Evolutionary conservation across 2,329 filamentous ascomycete genomes (phyloP), one percentile per base, ranked within the genome.

Genomic region (Microcyclosporella mali): DNA sequence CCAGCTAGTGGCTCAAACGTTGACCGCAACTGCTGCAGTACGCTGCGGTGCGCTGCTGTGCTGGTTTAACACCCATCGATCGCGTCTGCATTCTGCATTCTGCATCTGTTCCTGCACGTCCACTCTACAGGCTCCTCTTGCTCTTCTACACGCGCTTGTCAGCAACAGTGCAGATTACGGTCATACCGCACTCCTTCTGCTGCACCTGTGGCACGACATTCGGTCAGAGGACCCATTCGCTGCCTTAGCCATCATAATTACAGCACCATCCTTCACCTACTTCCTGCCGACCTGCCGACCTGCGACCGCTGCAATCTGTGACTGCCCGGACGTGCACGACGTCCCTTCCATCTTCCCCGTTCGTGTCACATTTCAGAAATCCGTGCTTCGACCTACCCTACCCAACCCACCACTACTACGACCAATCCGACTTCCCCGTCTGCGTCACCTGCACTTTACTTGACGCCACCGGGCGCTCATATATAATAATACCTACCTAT

Each of bases 11-110:
- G 21, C 21, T 25, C 21, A 25, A 15, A 29, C 21, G 32, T 42
- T 42, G 40, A 42, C 40, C 45, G 45, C 45, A 47, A 47, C 41
- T 45, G 38, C 45, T 35, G 31, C n/a, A 12, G 6, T 32, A 12
- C 12, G 30, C 30, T 32, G 6, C 12, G 30, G 6, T 32, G 30
- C 12, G 30, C 30, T 29, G n/a, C n/a, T 8, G 9, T 29, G 28
- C 28, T 29, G 28, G 28, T 32, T n/a, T 25, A 25, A 25, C 21
- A 25, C 9, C 21, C 21, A 25, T 25, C 21, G 21, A 25, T 25
- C 21, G 21, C 21, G 21, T 9, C 21, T 25, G 21, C 21, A 25
- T 25, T n/a, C 21, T 25, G 21, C 21, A 25, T 25, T n/a, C 21
- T 25, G 21, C 21, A 25, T 9, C 21, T 25, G 21, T 9, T 25